Conservation (phyloP, 768 basidiomycete genomes). For the Lactarius quietus region DNA sequence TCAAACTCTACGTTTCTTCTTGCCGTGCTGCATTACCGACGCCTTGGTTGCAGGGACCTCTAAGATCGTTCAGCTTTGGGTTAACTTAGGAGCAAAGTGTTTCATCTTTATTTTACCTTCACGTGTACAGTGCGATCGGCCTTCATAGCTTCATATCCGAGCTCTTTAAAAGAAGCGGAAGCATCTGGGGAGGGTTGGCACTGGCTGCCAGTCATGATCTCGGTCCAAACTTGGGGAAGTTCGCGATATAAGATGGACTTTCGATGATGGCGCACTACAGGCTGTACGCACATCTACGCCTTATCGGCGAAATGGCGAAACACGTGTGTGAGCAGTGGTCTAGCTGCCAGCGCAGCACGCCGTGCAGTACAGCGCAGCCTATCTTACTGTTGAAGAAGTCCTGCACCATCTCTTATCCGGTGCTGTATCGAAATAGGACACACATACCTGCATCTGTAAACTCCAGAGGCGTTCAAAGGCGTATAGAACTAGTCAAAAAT, state of each 20-base stretch:
- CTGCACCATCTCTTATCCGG: too few species aligned
- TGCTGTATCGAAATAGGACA: too few species aligned
- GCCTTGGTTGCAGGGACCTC: background rate
- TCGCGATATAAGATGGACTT: background rate
- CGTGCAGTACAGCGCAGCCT: too few species aligned
- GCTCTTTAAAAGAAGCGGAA: background rate
- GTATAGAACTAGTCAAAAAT: too few species aligned
- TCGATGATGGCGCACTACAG: background rate
- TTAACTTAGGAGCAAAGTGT: background rate
- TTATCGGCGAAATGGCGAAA: background rate
- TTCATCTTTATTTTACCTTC: background rate
- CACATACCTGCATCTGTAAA: too few species aligned
- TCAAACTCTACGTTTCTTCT: background rate
- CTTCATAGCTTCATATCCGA: background rate
- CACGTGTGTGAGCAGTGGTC: background rate
- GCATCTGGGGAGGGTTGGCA: background rate
- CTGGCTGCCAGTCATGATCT: background rate
- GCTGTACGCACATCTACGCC: background rate
- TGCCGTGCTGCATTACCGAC: background rate
- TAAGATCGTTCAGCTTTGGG: background rate
- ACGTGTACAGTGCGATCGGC: background rate
- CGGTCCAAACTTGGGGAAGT: background rate
- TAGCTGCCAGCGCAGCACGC: background rate
- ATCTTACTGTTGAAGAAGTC: too few species aligned
- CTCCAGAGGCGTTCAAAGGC: too few species aligned